Evolutionary conservation across 306 rosid species (phyloP).

Genomic region (Mucuna pruriens): DNA sequence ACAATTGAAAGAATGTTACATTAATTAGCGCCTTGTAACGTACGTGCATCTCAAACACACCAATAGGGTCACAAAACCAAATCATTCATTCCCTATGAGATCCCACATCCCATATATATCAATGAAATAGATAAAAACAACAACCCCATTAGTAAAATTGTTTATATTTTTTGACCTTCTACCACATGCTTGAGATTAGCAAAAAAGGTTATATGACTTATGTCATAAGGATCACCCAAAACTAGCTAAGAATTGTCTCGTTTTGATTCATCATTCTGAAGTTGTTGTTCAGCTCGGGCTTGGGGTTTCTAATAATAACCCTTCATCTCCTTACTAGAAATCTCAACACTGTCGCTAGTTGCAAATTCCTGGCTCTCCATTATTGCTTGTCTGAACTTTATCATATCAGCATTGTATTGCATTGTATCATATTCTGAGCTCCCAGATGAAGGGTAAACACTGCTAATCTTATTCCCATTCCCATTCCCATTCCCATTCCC

Average conservation of each 20-base stretch:
- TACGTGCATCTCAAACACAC: constrained; percentile 13
- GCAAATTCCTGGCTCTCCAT: constrained; percentile 61
- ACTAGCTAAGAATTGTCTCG: not conserved
- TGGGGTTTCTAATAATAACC: not conserved
- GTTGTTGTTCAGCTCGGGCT: not conserved
- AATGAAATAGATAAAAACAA: not conserved
- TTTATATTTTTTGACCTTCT: too few relatives aligned
- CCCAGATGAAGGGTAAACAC: constrained; percentile 20
- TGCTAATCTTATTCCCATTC: too few relatives aligned
- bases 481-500: constrained; percentile 23
- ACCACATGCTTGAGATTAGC: not conserved
- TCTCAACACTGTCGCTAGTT: constrained; percentile 45
- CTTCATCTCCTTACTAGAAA: constrained; percentile 54
- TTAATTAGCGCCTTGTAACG: not conserved
- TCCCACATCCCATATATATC: not conserved
- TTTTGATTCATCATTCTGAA: not conserved
- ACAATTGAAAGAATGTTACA: not conserved
- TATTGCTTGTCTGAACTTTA: constrained; percentile 60
- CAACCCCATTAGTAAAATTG: not conserved
- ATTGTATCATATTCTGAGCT: constrained; percentile 66
- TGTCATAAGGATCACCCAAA: not conserved
- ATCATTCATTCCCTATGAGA: not conserved
- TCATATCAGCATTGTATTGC: constrained; percentile 71
- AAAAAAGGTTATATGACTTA: not conserved
- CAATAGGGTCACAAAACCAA: not conserved